Percentiles rank a stretch among this genome's conserved stretches.
phyloP scores from a whole-genome alignment of 1,284 basidiomycete species.

The Ceratobasidium sp. region DNA sequence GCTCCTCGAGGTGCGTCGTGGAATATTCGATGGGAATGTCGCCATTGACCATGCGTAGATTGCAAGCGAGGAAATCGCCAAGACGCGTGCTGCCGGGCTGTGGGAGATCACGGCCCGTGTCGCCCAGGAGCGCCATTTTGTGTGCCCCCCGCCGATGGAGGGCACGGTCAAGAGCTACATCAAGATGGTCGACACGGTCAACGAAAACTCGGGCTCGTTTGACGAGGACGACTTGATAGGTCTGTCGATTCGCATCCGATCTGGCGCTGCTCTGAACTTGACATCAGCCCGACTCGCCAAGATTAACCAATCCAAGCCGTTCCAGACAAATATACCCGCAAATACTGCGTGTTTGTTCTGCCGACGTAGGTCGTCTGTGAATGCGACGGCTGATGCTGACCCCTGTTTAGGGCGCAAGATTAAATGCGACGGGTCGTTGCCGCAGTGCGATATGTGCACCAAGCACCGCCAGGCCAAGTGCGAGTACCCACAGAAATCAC shows the following conservation, averaged over 20 bases:
- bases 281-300: conserved; percentile 35
- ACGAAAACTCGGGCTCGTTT: conserved; percentile 34
- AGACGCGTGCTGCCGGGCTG: conserved; percentile 39
- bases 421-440: conserved; percentile 38
- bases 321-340: conserved; percentile 42
- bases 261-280: conserved; percentile 24
- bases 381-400: conserved; percentile 23
- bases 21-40: not conserved
- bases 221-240: conserved; percentile 36
- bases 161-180: conserved; percentile 40
- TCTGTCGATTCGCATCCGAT: not conserved
- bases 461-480: conserved; percentile 40
- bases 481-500: conserved; percentile 40
- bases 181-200: conserved; percentile 39
- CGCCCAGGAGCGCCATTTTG: conserved; percentile 41
- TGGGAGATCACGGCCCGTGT: conserved; percentile 43
- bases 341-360: conserved; percentile 40
- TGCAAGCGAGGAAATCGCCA: conserved; percentile 40
- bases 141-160: conserved; percentile 42
- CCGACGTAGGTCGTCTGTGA: conserved; percentile 23
- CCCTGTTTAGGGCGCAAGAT: conserved; percentile 38
- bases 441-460: conserved; percentile 42
- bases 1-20: conserved; percentile 39
- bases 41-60: not conserved
- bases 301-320: conserved; percentile 43